These are phyloP conservation scores for Auricularia heimuer DNA, from an alignment of 768 basidiomycete species.

Conservation along the genomic window DNA sequence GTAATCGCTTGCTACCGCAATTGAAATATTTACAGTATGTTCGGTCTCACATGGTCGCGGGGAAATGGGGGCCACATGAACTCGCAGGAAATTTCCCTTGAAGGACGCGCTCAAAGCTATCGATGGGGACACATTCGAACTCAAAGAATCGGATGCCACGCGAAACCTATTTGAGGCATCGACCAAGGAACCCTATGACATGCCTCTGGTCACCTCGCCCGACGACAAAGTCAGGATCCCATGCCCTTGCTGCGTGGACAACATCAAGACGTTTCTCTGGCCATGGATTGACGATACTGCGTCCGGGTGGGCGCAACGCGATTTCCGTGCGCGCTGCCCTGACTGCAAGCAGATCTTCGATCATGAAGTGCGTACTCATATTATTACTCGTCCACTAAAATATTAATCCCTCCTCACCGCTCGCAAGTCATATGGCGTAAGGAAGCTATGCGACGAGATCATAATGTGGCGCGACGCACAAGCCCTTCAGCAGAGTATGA, in stretches of 20 bases:
- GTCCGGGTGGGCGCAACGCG: neutral
- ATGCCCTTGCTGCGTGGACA: neutral
- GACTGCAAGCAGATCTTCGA: neutral
- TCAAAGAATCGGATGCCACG: neutral
- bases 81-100: neutral
- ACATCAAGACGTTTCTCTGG: neutral
- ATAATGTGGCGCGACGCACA: neutral
- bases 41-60: neutral
- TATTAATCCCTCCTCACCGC: neutral
- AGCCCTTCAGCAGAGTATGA: neutral
- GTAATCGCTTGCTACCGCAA: neutral
- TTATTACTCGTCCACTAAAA: neutral
- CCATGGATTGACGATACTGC: neutral
- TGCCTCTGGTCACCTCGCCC: neutral
- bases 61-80: neutral
- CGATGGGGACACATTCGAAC: neutral
- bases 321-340: neutral
- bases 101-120: neutral
- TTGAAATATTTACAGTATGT: neutral
- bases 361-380: neutral
- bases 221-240: neutral
- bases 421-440: neutral
- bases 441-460: neutral
- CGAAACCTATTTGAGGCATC: neutral
- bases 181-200: neutral